Percentiles rank a stretch among this genome's conserved stretches.
phyloP scores from a whole-genome alignment of 2,329 filamentous ascomycete species.

The Penicillium sp. region DNA sequence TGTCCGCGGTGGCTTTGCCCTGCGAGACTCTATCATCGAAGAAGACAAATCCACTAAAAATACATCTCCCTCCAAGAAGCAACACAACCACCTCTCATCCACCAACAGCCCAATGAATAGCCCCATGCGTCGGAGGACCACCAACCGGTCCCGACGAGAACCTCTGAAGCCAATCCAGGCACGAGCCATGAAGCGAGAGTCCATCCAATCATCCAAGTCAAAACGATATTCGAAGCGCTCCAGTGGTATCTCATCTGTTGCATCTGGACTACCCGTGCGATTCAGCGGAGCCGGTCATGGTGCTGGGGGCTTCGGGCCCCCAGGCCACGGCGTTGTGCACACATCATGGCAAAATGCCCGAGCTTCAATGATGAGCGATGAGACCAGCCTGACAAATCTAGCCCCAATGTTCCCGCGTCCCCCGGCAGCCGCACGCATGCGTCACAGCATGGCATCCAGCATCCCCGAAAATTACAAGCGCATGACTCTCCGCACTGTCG shows the following conservation, averaged over 20 bases:
- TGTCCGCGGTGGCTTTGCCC: conserved; percentile 31
- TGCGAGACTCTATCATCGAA: conserved; percentile 23
- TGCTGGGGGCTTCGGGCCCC: conserved; percentile 40
- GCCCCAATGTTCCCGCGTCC: conserved; percentile 40
- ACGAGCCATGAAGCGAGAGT: conserved; percentile 39
- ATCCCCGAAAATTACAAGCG: conserved; percentile 30
- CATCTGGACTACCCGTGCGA: conserved; percentile 40
- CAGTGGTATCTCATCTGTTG: conserved; percentile 39
- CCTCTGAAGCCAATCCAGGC: conserved; percentile 39
- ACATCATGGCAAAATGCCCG: conserved; percentile 42
- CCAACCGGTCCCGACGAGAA: conserved; percentile 34
- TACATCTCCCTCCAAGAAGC: conserved; percentile 21
- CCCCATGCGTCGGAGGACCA: conserved; percentile 30
- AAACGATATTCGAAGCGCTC: conserved; percentile 40
- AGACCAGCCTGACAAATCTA: conserved; percentile 37
- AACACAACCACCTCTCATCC: conserved; percentile 31
- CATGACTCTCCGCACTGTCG: conserved; percentile 32
- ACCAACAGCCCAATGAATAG: conserved; percentile 32
- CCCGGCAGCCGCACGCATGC: conserved; percentile 25
- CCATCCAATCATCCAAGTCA: conserved; percentile 36
- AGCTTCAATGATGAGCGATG: conserved; percentile 36
- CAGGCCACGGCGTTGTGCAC: conserved; percentile 35
- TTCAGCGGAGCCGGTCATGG: conserved; percentile 45
- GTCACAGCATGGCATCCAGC: conserved; percentile 31
- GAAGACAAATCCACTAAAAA: conserved; percentile 22